Evolutionary conservation across 306 rosid species (phyloP), one percentile per base, ranked within the genome.

Genomic region (Quercus glauca): DNA sequence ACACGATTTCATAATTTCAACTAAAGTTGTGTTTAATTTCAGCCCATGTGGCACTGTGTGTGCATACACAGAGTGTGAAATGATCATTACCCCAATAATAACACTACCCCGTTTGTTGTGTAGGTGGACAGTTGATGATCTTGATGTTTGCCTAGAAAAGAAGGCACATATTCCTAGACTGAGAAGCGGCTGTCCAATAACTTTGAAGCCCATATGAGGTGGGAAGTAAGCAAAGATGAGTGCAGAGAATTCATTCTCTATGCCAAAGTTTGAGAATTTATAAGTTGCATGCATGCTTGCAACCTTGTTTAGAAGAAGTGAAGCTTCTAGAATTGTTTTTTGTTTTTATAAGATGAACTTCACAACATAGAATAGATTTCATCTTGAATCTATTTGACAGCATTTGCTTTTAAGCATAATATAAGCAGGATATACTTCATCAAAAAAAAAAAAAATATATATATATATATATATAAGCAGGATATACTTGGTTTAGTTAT

Each of bases 91-190:
- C 45, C 12, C 51, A 64, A 55, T 41, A 41, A 41, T 41, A 41
- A 41, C 45, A 41, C 20, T 29, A 67, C 25, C 59, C 73, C 55
- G 21, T 57, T 53, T 11, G 5, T 1, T 76, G 80, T 29, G 35
- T 56, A 92, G 97, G 88, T 90, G 94, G 94, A 87, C 85, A 56
- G 80, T 88, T 56, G 87, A 92, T 78, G 94, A 92, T 84, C 78
- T 56, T 60, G 91, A 90, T 76, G 84, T 87, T 35, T 51, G 88
- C 90, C 88, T 90, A 33, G 94, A 90, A 81, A 88, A 81, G 90
- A 92, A 87, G 75, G 84, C 94, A 73, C 94, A 87, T 75, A 85
- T 92, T 84, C 94, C 91, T 58, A 87, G 94, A 68, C 81, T 92
- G 21, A 79, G 83, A 59, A 87, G 90, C 43, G 94, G 97, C 10